Base-by-base conservation (phyloP, 805 yeast genomes). In the Saccharomycopsis fodiens region DNA sequence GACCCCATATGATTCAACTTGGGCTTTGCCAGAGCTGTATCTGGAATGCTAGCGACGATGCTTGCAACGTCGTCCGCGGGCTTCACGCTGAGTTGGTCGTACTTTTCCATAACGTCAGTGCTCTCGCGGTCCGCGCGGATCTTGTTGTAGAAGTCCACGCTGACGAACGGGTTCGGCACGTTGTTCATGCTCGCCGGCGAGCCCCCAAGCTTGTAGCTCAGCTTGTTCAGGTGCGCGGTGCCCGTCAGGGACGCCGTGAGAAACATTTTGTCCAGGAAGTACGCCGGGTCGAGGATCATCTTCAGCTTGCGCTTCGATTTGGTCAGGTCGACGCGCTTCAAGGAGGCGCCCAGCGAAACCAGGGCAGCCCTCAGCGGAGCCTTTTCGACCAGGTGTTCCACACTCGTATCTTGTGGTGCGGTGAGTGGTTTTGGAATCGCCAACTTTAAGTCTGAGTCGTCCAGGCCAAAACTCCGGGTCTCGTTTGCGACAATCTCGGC, bases 171-270 rank as follows among this genome's bases (percentile, higher is more conserved):
- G 35, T 40, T 45, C 10, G 31, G 48, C 6, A 44, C 15, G 29
- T 23, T 42, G 38, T 37, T 44, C 36, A 41, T 23, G 27, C 46
- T 36, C 16, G 46, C 42, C 4, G 46, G 42, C 2, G 44, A 35
- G 6, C 23, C 23, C 23, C 38, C 39, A 21, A 21, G 23, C 20
- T 37, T 37, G 31, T 42, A 22, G 4, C 20, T 17, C 4, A 20
- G 19, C 3, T 29, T 25, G n/a, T 40, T 41, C 3, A 47, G 44
- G 21, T 31, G 47, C 8, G 52, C 52, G 5, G 52, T 48, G 4
- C 52, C 52, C 6, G 52, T 48, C 7, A 50, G 46, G 15, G 47
- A 23, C 13, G 39, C 21, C 17, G 52, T 46, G 5, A 48, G 21
- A 16, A 48, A 35, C 20, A 48, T 31, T 22, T 45, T 45, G 7